Base-by-base conservation (phyloP, 2,329 filamentous ascomycete genomes). In the Ceratocystiopsis sp. region DNA sequence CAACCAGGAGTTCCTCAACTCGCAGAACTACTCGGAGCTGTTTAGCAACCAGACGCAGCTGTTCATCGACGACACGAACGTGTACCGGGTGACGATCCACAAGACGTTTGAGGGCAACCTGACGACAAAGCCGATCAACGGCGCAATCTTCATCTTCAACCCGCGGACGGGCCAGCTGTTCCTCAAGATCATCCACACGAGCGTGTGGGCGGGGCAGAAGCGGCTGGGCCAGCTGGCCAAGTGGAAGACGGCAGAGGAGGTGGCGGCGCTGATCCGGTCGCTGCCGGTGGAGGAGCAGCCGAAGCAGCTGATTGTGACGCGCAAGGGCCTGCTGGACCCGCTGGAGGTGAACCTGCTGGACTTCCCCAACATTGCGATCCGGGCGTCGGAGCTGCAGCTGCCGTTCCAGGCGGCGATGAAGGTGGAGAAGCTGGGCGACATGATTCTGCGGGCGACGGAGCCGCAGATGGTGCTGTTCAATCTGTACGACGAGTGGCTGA, bases 391-490 rank as follows among this genome's bases (percentile, higher is more conserved):
- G 62, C 66, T 98, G 52, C 91, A 98, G 61, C 69, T 98, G 50
- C 91, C 91, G 2, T 98, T 98, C 82, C 93, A 98, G 63, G 91
- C 91, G 44, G 93, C 93, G 1, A 98, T 98, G 89, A 98, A 98
- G 71, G 87, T 98, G 2, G 91, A 98, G 65, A 98, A 98, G 63
- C 74, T 98, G 38, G 93, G 89, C 51, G 93, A 98, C 64, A 95
- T 98, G 89, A 98, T 98, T 54, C 67, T 98, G 38, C 81, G 87
- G 52, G 93, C 91, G 2, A 98, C 91, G 0, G 91, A 96, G 59
- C 91, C 91, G n/a, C 91, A 98, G 64, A 98, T 98, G 91, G 91
- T 98, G 42, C 73, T 98, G 10, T 98, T 96, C 74, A 98, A 98
- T 57, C 68, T 98, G 35, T 98, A 96, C 56, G 91, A 98, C 55